Percentiles rank a stretch among this genome's conserved stretches.
phyloP scores from a whole-genome alignment of 345 rosid species.

The Acer saccharum region DNA sequence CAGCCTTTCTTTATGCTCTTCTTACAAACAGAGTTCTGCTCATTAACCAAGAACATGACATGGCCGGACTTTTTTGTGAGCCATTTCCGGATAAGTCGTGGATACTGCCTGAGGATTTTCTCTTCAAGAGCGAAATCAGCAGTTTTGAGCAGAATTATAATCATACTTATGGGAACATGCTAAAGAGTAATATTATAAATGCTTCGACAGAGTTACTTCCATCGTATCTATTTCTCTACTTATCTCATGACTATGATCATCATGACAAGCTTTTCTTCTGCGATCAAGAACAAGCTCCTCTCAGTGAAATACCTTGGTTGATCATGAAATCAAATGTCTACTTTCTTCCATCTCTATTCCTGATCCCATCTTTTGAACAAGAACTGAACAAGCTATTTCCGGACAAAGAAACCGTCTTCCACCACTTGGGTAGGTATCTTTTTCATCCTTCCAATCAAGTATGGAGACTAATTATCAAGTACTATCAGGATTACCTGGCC shows the following conservation, averaged over 20 bases:
- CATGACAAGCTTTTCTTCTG: slow-evolving; percentile 22
- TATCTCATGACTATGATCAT: slow-evolving; percentile 20
- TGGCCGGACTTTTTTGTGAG: slow-evolving; percentile 16
- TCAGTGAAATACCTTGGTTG: slow-evolving; percentile 18
- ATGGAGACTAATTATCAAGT: slow-evolving; percentile 6
- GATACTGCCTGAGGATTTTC: slow-evolving; percentile 15
- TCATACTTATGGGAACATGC: slow-evolving; percentile 18
- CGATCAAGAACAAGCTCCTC: slow-evolving; percentile 19
- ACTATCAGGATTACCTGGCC: slow-evolving; percentile 14
- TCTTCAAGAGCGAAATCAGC: slow-evolving; percentile 6
- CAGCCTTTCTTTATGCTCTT: slow-evolving; percentile 20
- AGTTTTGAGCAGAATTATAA: slow-evolving; percentile 10
- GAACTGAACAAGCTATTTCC: slow-evolving; percentile 20
- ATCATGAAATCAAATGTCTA: slow-evolving; percentile 21
- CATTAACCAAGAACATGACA: slow-evolving; percentile 11
- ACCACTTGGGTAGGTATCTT: slow-evolving; percentile 25
- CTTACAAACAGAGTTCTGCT: slow-evolving; percentile 21
- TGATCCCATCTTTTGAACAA: slow-evolving; percentile 17
- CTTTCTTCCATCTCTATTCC: slow-evolving; percentile 23
- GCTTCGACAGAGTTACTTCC: slow-evolving; percentile 15
- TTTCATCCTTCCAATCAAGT: slow-evolving; percentile 18
- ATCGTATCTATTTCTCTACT: slow-evolving; percentile 10
- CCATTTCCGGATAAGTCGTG: slow-evolving; percentile 20
- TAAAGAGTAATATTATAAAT: slow-evolving; percentile 8
- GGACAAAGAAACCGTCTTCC: slow-evolving; percentile 24